Base-by-base conservation (phyloP, 352 stramenopile species). In the Globisporangium takayamanum region DNA sequence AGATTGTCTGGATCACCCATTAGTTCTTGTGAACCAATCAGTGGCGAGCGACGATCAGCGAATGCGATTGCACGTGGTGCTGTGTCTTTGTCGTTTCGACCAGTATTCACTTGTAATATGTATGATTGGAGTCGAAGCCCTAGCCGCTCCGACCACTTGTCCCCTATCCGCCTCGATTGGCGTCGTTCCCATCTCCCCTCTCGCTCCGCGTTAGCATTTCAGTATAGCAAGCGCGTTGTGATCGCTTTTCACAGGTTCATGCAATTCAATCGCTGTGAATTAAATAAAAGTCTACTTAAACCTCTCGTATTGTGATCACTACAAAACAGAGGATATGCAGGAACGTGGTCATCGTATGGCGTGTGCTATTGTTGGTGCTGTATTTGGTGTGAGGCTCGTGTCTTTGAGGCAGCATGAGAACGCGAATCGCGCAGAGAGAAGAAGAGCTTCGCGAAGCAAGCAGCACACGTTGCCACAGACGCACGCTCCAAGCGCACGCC, bases 1-100 rank as follows among this genome's bases (percentile, higher is more conserved):
- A 25, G 22, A 39, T 28, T n/a, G 7, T 14, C 12, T 20, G 8
- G n/a, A 44, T 55, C 50, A 36, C 22, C 50, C 18, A 45, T 1
- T 16, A 12, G 11, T 3, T 7, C 28, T 14, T 14, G 11, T 6
- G 18, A 42, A 33, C 60, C 46, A 66, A 66, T 66, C 53, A 52
- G 28, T 26, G 42, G 26, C 16, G 2, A 12, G 26, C 2, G 39
- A 8, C 15, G 30, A 26, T 10, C 15, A 45, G 7, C 30, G 10
- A 28, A 55, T 55, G 50, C 30, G 50, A 56, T 56, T 56, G 26
- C 51, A 56, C 2, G 4, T 56, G 51, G 51, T 3, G 51, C 51
- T 12, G 51, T 56, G 46, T 56, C 36, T 56, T 56, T 56, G 51
- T 47, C 20, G 37, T 48, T 48, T 48, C 12, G 51, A 10, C 2